These are phyloP conservation scores for Aspergillus sclerotiicarbonarius DNA, from an alignment of 495 filamentous ascomycete genomes.

Conservation along the genomic window DNA sequence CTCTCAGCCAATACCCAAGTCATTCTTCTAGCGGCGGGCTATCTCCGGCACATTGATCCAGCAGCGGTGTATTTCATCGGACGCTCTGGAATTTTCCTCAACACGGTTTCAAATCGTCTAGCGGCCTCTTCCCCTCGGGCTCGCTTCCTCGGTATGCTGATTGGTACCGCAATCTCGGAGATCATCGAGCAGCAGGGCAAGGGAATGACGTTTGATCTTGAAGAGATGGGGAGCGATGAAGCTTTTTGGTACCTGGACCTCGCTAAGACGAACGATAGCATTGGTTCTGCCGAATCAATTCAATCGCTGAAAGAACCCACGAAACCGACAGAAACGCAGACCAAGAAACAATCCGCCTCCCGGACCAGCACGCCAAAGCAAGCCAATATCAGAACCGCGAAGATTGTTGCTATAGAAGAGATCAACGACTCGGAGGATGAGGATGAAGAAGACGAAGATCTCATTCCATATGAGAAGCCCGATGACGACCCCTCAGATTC, in stretches of 20 bases:
- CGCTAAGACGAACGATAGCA: constrained; percentile 56
- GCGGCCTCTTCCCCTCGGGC: constrained; percentile 68
- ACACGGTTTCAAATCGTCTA: constrained; percentile 83
- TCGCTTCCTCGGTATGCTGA: constrained; percentile 84
- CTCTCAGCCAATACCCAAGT: constrained; percentile 71
- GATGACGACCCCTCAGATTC: constrained; percentile 91
- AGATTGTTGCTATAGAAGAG: constrained; percentile 67
- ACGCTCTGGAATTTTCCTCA: constrained; percentile 69
- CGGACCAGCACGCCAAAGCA: constrained; percentile 19
- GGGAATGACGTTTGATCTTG: constrained; percentile 77
- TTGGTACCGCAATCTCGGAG: constrained; percentile 76
- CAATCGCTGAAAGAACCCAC: constrained; percentile 13
- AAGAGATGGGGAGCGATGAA: constrained; percentile 71
- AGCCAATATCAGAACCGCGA: constrained; percentile 36
- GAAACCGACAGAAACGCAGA: constrained; percentile 1
- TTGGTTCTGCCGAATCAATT: constrained; percentile 59
- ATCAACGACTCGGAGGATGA: constrained; percentile 48
- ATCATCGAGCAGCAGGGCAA: constrained; percentile 75
- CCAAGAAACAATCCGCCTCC: constrained; percentile 10
- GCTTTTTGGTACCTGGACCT: constrained; percentile 75
- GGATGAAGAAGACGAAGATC: constrained; percentile 66
- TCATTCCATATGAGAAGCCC: constrained; percentile 82
- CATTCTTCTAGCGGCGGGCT: constrained; percentile 74
- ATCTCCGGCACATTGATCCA: constrained; percentile 61
- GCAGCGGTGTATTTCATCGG: constrained; percentile 60